These are phyloP conservation scores for Trametopsis cervina DNA, from an alignment of 768 basidiomycete genomes.

Conservation along the genomic window DNA sequence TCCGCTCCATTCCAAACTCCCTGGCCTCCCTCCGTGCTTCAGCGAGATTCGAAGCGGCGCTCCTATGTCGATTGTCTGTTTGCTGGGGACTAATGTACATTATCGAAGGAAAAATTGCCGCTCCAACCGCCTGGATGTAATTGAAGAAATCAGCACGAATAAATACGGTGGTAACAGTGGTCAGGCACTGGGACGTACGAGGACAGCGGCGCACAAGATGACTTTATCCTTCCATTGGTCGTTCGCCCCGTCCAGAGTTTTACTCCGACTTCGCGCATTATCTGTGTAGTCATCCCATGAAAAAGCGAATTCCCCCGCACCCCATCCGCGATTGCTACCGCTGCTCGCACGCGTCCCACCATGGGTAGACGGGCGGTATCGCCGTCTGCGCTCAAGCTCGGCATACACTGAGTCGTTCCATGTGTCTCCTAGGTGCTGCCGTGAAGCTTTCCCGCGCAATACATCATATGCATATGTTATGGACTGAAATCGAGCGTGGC, in stretches of 20 bases:
- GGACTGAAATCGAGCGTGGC: slow-evolving; percentile 56
- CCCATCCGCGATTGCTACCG: slow-evolving; percentile 9
- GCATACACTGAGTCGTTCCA: slow-evolving; percentile 38
- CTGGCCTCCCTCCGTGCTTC: slow-evolving; percentile 52
- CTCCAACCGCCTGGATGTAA: slow-evolving; percentile 33
- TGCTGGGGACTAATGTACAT: slow-evolving; percentile 28
- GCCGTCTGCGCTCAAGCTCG: slow-evolving; percentile 46
- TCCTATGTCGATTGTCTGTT: slow-evolving; percentile 37
- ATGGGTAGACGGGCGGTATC: slow-evolving; percentile 26
- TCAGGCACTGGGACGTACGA: slow-evolving; percentile 30
- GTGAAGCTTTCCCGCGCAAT: slow-evolving; percentile 33
- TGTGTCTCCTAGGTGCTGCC: slow-evolving; percentile 4
- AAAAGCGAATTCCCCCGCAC: neutral
- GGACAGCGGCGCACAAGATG: slow-evolving; percentile 39
- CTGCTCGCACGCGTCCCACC: slow-evolving; percentile 21
- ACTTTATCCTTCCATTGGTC: slow-evolving; percentile 46
- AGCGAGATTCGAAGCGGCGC: slow-evolving; percentile 51
- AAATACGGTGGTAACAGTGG: neutral
- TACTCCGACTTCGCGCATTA: neutral
- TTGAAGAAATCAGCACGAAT: neutral
- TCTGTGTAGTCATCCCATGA: neutral
- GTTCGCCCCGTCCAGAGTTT: slow-evolving; percentile 30
- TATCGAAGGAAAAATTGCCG: slow-evolving; percentile 38
- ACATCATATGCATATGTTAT: slow-evolving; percentile 60
- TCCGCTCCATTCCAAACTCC: slow-evolving; percentile 46